These are phyloP conservation scores for Candolleomyces aberdarensis DNA, from an alignment of 768 basidiomycete species.

Conservation along the genomic window DNA sequence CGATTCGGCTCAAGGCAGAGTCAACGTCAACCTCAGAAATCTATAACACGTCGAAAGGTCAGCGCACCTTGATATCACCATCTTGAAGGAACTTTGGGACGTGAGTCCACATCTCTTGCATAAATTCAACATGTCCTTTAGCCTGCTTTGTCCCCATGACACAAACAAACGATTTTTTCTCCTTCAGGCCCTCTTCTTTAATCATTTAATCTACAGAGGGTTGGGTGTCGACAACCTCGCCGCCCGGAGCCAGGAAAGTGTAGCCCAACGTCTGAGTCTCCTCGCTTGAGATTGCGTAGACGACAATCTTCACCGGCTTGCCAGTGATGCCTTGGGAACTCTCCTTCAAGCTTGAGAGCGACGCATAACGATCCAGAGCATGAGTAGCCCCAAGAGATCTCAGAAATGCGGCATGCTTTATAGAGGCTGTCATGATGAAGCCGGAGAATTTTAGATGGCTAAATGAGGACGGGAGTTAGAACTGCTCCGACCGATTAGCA, in stretches of 20 bases:
- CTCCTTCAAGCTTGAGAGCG: not conserved
- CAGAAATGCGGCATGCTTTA: constrained; percentile 24
- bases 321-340: constrained; percentile 19
- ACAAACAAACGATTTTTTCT: constrained; percentile 9
- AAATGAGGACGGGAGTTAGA: not conserved
- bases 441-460: constrained; percentile 30
- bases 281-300: constrained; percentile 20
- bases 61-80: constrained; percentile 17
- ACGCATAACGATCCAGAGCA: constrained; percentile 31
- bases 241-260: constrained; percentile 28
- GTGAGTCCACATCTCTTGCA: constrained; percentile 12
- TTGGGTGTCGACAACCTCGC: constrained; percentile 28
- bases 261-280: constrained; percentile 20
- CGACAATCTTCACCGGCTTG: constrained; percentile 19
- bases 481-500: not conserved
- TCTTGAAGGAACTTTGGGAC: constrained; percentile 9
- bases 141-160: constrained; percentile 10
- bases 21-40: not conserved
- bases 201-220: no score
- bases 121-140: constrained; percentile 11
- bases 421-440: constrained; percentile 37
- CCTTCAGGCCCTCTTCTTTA: constrained; percentile 7
- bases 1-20: constrained; percentile 40
- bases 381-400: constrained; percentile 39
- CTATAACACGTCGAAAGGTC: not conserved